Base-by-base conservation (phyloP, 139 green algal species). In the Tetratostichococcus sp. region DNA sequence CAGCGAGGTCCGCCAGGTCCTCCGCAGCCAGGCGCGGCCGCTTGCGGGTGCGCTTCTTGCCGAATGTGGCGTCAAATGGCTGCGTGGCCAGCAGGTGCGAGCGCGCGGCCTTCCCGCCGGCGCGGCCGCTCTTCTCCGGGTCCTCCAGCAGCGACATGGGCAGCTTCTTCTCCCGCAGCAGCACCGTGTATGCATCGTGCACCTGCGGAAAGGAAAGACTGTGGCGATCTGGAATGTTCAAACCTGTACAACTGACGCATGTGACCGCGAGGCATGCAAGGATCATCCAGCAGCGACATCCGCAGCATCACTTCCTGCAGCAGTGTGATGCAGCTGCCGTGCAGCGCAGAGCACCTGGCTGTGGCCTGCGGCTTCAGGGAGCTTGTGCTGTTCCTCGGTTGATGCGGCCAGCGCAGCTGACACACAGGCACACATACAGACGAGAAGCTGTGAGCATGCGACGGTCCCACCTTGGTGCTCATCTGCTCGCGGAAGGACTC, bases 141-240 rank as follows among this genome's bases (percentile, higher is more conserved):
- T 98, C 91, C 71, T 95, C 87, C 32, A 98, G 86, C 57, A 99
- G 88, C 32, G 80, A 79, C 77, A 98, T 78, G 0, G 95, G 95
- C 59, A 99, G 87, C 86, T 98, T 99, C 84, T 94, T 95, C 82
- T 98, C 89, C 1, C 92, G 86, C 39, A 99, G 77, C 22, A 99
- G 77, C 35, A 99, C 95, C 17, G 93, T 94, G 82, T 97, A 99
- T 3, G 90, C 81, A 80, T 97, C 91, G 74, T 91, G 86, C 28
- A 93, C 89, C 83, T 83, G 43, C 8, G 50, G 2, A 23, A 26
- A 8, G 39, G 39, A 14, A 14, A 8, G 19, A 11, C 8, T 22
- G 39, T 50, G 39, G 8, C 39, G n/a, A n/a, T n/a, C n/a, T n/a
- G n/a, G n/a, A n/a, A n/a, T n/a, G n/a, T n/a, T n/a, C n/a, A n/a